phyloP scores from a whole-genome alignment of 441 rosid genomes.

The Jatropha podagrica region DNA sequence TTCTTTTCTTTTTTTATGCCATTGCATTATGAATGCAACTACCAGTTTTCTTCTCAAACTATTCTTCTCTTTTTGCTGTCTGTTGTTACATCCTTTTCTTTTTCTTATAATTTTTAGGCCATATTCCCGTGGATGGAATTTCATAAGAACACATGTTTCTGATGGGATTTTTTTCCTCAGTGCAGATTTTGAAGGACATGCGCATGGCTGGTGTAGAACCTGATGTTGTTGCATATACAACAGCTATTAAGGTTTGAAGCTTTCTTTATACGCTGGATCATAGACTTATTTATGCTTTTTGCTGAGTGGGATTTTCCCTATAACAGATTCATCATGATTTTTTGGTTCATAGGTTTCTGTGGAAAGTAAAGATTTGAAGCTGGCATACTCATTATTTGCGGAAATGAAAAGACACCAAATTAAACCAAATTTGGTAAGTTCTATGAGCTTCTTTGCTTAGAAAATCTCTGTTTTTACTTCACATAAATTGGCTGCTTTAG shows the following conservation, averaged over 20 bases:
- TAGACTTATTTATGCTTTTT: neutral
- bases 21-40: neutral
- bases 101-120: neutral
- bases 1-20: neutral
- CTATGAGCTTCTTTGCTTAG: neutral
- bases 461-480: neutral
- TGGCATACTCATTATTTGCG: conserved; percentile 73
- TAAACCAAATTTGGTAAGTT: conserved; percentile 75
- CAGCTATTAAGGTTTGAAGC: conserved; percentile 75
- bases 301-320: conserved; percentile 16
- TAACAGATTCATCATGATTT: conserved; percentile 22
- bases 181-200: conserved; percentile 90
- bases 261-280: conserved; percentile 9
- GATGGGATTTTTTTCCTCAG: conserved; percentile 33
- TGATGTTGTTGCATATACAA: conserved; percentile 89
- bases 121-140: neutral
- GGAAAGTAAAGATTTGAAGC: conserved; percentile 50
- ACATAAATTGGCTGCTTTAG: neutral
- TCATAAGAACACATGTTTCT: conserved; percentile 7
- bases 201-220: conserved; percentile 63
- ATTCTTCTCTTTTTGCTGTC: neutral
- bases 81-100: neutral
- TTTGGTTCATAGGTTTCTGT: conserved; percentile 63
- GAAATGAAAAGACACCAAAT: conserved; percentile 80
- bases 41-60: neutral